Conservation (phyloP, 345 rosid genomes). For the Rhizophora mangle region DNA sequence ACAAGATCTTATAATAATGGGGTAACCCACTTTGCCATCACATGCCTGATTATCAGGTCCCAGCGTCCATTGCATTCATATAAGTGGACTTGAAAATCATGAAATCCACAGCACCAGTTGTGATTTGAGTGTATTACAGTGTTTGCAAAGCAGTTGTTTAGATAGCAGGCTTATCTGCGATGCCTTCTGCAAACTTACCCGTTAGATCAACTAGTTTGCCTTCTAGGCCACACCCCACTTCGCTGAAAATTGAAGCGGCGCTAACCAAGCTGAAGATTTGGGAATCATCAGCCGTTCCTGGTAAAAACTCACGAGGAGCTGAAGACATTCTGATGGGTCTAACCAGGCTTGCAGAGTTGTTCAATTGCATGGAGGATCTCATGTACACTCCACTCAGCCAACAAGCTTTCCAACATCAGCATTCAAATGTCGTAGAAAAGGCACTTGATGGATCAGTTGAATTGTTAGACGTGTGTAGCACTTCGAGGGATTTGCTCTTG, state of each 20-base stretch:
- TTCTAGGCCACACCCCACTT: conserved; percentile 28
- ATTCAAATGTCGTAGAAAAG: conserved; percentile 26
- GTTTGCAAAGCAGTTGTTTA: neutral
- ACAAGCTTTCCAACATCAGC: conserved; percentile 25
- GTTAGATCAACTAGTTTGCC: conserved; percentile 53
- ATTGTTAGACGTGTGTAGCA: conserved; percentile 39
- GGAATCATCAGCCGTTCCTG: conserved; percentile 6
- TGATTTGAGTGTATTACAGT: conserved; percentile 1
- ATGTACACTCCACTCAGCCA: conserved; percentile 30
- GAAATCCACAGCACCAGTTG: conserved; percentile 8
- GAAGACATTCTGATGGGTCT: conserved; percentile 31
- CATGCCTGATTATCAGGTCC: conserved; percentile 23
- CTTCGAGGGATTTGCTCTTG: conserved; percentile 37
- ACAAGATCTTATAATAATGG: conserved; percentile 30
- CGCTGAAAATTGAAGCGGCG: conserved; percentile 23
- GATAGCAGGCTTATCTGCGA: conserved; percentile 16
- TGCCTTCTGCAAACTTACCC: conserved; percentile 26
- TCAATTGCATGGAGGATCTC: conserved; percentile 34
- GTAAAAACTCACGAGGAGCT: conserved; percentile 1
- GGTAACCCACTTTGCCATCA: conserved; percentile 24
- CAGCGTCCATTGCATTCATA: conserved; percentile 2
- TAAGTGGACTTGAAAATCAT: conserved; percentile 10
- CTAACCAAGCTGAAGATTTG: conserved; percentile 26
- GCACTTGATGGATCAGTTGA: conserved; percentile 39
- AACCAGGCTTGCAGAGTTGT: conserved; percentile 36